Evolutionary conservation across 1,139 yeast genomes (phyloP).

Genomic region (Keqinozyma sinolaborantium): DNA sequence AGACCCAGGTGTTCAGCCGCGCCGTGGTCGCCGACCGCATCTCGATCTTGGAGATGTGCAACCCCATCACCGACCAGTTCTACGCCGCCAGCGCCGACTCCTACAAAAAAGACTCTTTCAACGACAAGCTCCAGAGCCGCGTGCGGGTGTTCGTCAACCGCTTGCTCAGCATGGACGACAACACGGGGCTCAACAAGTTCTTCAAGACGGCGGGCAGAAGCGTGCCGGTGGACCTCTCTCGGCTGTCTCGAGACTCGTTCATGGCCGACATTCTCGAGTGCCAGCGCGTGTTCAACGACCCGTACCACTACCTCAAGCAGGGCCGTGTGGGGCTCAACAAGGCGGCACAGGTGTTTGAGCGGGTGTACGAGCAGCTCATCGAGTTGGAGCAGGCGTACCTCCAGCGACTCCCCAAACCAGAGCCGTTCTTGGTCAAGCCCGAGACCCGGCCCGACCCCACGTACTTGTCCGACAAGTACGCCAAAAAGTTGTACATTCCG

Average conservation of each 20-base stretch:
- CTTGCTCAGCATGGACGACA: slow-evolving; percentile 38
- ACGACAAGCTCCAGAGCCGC: slow-evolving; percentile 34
- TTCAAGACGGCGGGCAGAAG: slow-evolving; percentile 28
- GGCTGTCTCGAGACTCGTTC: slow-evolving; percentile 17
- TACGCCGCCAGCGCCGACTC: slow-evolving; percentile 19
- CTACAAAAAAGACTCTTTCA: slow-evolving; percentile 35
- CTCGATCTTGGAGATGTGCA: slow-evolving; percentile 36
- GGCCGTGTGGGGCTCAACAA: slow-evolving; percentile 18
- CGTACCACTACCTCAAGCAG: slow-evolving; percentile 27
- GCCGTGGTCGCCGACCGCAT: slow-evolving; percentile 33
- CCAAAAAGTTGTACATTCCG: slow-evolving; percentile 25
- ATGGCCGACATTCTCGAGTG: slow-evolving; percentile 32
- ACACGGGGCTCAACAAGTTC: slow-evolving; percentile 44
- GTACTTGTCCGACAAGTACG: slow-evolving; percentile 19
- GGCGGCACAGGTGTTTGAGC: slow-evolving; percentile 19
- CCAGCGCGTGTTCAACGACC: slow-evolving; percentile 33
- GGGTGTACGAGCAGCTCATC: slow-evolving; percentile 25
- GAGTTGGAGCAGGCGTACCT: slow-evolving; percentile 24
- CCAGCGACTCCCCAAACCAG: slow-evolving; percentile 3
- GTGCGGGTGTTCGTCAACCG: slow-evolving; percentile 33
- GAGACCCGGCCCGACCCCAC: slow-evolving; percentile 14
- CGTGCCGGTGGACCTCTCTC: slow-evolving; percentile 18
- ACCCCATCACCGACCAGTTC: slow-evolving; percentile 33
- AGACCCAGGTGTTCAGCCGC: slow-evolving; percentile 22
- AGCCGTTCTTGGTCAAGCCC: slow-evolving; percentile 8